Evolutionary conservation across 2,329 filamentous ascomycete species (phyloP), one percentile per base, ranked within the genome.

Genomic region (Cryphonectria radicalis): DNA sequence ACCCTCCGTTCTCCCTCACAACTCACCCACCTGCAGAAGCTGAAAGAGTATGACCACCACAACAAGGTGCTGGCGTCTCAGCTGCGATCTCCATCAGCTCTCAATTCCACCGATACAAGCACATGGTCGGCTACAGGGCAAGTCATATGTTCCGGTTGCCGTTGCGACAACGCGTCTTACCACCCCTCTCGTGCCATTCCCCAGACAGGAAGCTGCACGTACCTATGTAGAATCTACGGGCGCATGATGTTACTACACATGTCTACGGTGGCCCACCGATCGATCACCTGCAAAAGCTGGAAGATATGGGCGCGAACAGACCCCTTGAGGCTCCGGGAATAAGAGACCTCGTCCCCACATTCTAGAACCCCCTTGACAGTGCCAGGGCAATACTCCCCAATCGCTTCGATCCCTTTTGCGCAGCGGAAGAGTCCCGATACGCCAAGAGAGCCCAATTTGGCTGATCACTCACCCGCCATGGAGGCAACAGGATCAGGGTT

Each of bases 391-490:
- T 19, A n/a, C 59, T 62, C 8, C 22, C 22, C 35, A 32, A n/a
- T 40, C 35, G 59, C 59, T 25, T 62, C 19, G 17, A 32, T 1
- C 3, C 55, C 17, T 8, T 59, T 4, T 11, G 25, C 53, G 17
- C 25, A 32, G 25, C 19, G 14, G 28, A 35, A 32, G 13, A 59
- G 4, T 32, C 25, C 25, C 55, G 5, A 57, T 25, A 7, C 53
- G 53, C 53, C n/a, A 57, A 32, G 22, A 55, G 53, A 57, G 53
- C 46, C 6, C 19, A n/a, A 5, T n/a, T 22, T n/a, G 46, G 10
- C n/a, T n/a, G 11, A n/a, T 17, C 37, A 46, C 37, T 11, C 37
- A 46, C 37, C 1, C 66, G 50, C 19, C n/a, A 71, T 73, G 71
- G 57, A 69, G 10, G 42, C 25, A 28, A 17, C 55, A 14, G 22